Evolutionary conservation across 345 rosid genomes (phyloP).

Genomic region (Theobroma cacao): DNA sequence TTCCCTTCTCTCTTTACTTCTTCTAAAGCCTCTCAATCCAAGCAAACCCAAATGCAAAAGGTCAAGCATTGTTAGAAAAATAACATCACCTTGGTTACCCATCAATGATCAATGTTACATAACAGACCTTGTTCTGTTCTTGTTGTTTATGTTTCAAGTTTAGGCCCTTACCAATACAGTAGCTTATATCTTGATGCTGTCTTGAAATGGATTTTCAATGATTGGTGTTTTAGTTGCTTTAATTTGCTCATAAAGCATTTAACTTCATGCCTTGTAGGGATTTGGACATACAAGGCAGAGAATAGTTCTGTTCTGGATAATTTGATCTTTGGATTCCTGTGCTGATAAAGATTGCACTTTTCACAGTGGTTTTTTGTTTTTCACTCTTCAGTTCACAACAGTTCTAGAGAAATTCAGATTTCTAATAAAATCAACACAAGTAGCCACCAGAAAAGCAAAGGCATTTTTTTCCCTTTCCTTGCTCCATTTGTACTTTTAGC

Average conservation of each 20-base stretch:
- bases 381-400: too few relatives aligned
- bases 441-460: too few relatives aligned
- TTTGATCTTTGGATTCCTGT: too few relatives aligned
- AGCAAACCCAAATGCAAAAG: background rate
- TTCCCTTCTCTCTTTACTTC: slow-evolving; percentile 4
- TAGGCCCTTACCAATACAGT: background rate
- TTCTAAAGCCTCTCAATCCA: background rate
- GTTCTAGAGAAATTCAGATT: too few relatives aligned
- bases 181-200: background rate
- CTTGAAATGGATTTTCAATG: background rate
- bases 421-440: too few relatives aligned
- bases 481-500: background rate
- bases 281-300: background rate
- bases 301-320: background rate
- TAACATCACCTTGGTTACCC: background rate
- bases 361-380: too few relatives aligned
- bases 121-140: background rate
- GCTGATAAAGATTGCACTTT: too few relatives aligned
- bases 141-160: background rate
- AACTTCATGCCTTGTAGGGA: background rate
- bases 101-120: background rate
- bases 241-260: background rate
- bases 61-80: background rate
- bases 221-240: background rate
- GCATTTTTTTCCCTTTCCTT: too few relatives aligned